Evolutionary conservation across 2,329 filamentous ascomycete genomes (phyloP), one percentile per base, ranked within the genome.

Genomic region (Aureobasidium sp.): DNA sequence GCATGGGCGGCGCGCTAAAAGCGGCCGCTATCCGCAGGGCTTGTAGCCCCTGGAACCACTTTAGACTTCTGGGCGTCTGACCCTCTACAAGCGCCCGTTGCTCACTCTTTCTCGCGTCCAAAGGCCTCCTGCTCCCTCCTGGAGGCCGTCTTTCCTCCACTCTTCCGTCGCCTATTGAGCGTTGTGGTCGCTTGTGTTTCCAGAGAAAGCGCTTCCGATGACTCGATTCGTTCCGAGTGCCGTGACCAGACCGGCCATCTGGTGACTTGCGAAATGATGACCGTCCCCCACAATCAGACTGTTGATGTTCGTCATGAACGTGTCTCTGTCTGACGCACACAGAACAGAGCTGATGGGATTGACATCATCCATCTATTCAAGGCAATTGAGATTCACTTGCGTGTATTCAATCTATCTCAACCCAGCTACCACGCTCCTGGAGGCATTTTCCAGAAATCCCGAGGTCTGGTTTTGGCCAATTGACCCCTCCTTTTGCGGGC

Each of bases 401-500:
- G 12, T 5, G 29, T 5, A 27, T 48, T 39, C 42, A 14, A 58
- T 48, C 12, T 58, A 47, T 47, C 55, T 42, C 29, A 48, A 39
- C 42, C 55, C 55, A 57, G 39, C 39, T 44, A 57, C 53, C 41
- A 34, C 11, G 25, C 39, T 22, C 39, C 9, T 57, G 53, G 53
- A 57, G 17, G 41, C 15, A 31, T 45, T 25, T 36, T 14, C 42
- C 22, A 25, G 29, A 17, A 59, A 34, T 20, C 25, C 57, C 55
- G 45, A 48, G 36, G 45, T 51, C 57, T 60, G 57, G 44, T 49
- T 36, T 12, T 57, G n/a, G 45, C 1, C 44, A 51, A 49, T 22
- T 42, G 45, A 49, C 57, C 57, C 57, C 57, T 60, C 57, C 27
- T 51, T 60, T 51, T 27, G 29, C 57, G 57, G 57, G 31, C 57